Base-by-base conservation (phyloP, 306 rosid genomes). In the Castanospermum australe region DNA sequence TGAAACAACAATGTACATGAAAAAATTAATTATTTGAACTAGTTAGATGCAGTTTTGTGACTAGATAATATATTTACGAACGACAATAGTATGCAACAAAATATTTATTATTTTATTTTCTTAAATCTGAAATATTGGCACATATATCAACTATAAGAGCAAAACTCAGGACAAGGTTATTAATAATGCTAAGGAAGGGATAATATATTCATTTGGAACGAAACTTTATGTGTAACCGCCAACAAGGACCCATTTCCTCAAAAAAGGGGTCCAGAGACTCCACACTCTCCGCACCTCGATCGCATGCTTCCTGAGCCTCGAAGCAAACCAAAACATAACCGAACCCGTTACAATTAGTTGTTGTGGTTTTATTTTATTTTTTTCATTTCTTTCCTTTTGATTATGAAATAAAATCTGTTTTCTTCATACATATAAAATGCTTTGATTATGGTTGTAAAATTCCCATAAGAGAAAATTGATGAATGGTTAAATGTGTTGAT, bases 181-280 rank as follows among this genome's bases (percentile, higher is more conserved):
- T n/a, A 24, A 22, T 56, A 5, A 56, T 56, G 0, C 35, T 56
- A 25, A 56, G 11, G 63, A 24, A 22, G 24, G 20, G 30, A 56
- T 24, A 56, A 56, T 22, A 20, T 54, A 54, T 56, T 3, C 2
- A 28, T 28, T 28, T 28, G 32, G 1, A 1, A 28, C 3, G n/a
- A 48, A 0, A 0, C 12, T 18, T 52, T 20, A 45, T 44, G 22
- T 67, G 57, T n/a, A 44, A 48, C 41, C 60, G 3, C 59, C 41
- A 68, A 45, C 60, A 47, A 47, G 75, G 75, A 68, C 59, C 39
- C 59, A 45, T 68, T 48, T 25, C 59, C 74, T 47, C 6, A 48
- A 15, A 45, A 68, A 45, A 36, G 38, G 59, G 42, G 74, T 68
- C 59, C 57, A 54, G 32, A 18, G 32, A 28, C 32, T 28, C 32